A percentile compares a stretch with the other conserved stretches of the same genome.
Evolutionary conservation across 768 basidiomycete genomes (phyloP).

Genomic region (Leccinum truebloodii): DNA sequence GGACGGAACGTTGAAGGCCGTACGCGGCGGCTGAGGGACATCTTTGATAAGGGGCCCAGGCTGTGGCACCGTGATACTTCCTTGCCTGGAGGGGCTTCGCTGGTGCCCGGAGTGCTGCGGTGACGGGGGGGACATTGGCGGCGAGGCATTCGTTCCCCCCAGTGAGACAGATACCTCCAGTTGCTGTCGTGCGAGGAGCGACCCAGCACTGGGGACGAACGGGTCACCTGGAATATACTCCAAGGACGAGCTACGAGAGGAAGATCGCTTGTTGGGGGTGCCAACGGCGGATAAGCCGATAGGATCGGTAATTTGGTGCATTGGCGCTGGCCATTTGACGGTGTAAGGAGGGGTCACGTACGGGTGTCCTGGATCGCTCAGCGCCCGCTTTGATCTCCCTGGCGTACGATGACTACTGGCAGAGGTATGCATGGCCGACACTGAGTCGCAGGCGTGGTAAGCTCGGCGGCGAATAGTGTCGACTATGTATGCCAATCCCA

Average conservation of each 20-base stretch:
- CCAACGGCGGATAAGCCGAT: background rate
- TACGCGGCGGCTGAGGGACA: conserved; percentile 22
- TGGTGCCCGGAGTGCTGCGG: conserved; percentile 19
- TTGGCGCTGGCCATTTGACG: conserved; percentile 27
- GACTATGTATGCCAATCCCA: background rate
- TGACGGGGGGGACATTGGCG: conserved; percentile 19
- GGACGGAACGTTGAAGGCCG: conserved; percentile 14
- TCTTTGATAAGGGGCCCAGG: conserved; percentile 17
- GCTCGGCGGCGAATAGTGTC: background rate
- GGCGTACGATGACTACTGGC: conserved; percentile 9
- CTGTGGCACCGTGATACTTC: conserved; percentile 18
- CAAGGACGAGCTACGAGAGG: conserved; percentile 25
- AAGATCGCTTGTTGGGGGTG: conserved; percentile 5
- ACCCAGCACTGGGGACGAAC: conserved; percentile 12
- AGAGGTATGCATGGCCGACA: conserved; percentile 18
- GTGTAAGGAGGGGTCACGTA: conserved; percentile 26
- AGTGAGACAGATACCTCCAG: conserved; percentile 4
- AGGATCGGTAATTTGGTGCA: conserved; percentile 24
- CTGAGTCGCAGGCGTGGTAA: background rate
- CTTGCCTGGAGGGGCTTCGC: conserved; percentile 22
- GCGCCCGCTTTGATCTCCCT: conserved; percentile 15
- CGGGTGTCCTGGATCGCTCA: conserved; percentile 27
- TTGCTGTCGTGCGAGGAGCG: conserved; percentile 10
- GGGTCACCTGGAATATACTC: conserved; percentile 19
- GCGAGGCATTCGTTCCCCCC: conserved; percentile 7